Evolutionary conservation across 768 basidiomycete species (phyloP).

Genomic region (Neoboletus magnificus): DNA sequence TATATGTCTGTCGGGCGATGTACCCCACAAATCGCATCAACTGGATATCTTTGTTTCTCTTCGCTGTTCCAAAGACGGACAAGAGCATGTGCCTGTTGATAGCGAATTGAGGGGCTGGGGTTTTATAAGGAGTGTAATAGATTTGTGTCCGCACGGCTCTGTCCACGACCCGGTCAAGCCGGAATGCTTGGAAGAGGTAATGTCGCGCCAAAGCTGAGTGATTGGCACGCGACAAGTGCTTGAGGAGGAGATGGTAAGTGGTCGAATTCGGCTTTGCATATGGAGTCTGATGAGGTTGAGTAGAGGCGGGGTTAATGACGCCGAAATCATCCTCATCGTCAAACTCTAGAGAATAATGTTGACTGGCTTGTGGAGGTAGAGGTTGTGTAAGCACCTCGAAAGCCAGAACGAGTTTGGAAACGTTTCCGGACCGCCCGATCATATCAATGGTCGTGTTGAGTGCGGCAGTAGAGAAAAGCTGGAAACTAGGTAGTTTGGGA

Average conservation of each 20-base stretch:
- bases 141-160: constrained; percentile 35
- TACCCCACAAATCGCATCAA: constrained; percentile 58
- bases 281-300: constrained; percentile 34
- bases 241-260: constrained; percentile 60
- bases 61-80: constrained; percentile 55
- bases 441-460: constrained; percentile 74
- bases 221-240: constrained; percentile 47
- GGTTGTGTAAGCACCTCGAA: constrained; percentile 80
- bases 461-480: constrained; percentile 58
- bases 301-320: constrained; percentile 36
- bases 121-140: constrained; percentile 26
- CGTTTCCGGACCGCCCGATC: constrained; percentile 55
- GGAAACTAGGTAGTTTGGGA: constrained; percentile 23
- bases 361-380: constrained; percentile 48
- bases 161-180: constrained; percentile 38
- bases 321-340: constrained; percentile 65
- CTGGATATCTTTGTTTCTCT: constrained; percentile 54
- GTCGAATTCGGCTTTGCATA: constrained; percentile 62
- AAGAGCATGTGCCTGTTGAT: constrained; percentile 56
- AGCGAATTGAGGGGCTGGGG: constrained; percentile 50
- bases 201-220: constrained; percentile 60
- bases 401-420: constrained; percentile 66
- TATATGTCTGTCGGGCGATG: constrained; percentile 44
- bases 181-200: constrained; percentile 55
- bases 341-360: constrained; percentile 49